Base-by-base conservation (phyloP, 805 yeast species). In the Candida taoyuanica region DNA sequence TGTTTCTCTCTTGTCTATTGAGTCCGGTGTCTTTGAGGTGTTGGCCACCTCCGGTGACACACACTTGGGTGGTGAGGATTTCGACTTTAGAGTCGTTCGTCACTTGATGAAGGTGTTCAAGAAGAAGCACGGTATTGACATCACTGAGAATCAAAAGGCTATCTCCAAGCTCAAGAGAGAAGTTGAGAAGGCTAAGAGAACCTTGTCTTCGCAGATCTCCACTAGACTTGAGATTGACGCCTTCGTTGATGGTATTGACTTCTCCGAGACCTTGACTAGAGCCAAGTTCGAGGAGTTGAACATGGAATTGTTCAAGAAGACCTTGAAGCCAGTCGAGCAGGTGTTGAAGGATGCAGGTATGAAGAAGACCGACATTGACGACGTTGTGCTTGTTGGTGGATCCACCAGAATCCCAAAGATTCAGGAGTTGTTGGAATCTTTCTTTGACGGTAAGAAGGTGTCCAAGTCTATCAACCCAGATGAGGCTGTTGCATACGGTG, bases 401-500 rank as follows among this genome's bases (percentile, higher is more conserved):
- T 91, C 98, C 29, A 93, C 98, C 40, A 86, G 98, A 77, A 93
- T 91, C 71, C 98, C 98, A 70, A 93, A 88, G 76, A 91, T 91
- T 55, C 98, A 89, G 73, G 84, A 85, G 70, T 75, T 91, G 58
- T 76, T 91, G 53, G 95, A 91, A 70, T 76, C 82, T 49, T 88
- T 68, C 77, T 91, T 91, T 63, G 80, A 83, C 59, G 96, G 96
- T 58, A 91, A 93, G 76, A 88, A 88, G 70, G 91, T 95, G 50
- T 86, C 95, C 53, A 91, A 89, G 78, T 91, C 96, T 58, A 91
- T 91, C 60, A 91, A 91, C 74, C 98, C 98, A 48, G 98, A 91
- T 71, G 98, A 91, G 75, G 98, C 98, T 64, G 98, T 91, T 60
- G 98, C 98, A 31, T 91, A 81, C 58, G 98, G 98, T 78, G 98